Conservation (phyloP, 257 asterid species). For the Solanum piurae region DNA sequence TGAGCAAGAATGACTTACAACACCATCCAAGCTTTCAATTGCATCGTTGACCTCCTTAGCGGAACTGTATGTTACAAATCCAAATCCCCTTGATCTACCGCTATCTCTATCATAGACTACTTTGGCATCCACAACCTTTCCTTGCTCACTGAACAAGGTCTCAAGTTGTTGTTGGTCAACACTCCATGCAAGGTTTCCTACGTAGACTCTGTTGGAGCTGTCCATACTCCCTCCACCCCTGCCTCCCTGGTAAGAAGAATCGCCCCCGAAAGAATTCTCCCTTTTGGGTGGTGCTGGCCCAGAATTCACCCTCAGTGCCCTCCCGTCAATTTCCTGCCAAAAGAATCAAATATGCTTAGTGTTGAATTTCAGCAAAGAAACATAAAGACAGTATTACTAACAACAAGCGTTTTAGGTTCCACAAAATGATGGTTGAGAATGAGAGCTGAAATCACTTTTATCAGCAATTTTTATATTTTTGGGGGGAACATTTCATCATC, state of each 20-base stretch:
- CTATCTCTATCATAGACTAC: slow-evolving; percentile 82
- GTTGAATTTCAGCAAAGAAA: background rate
- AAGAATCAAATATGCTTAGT: background rate
- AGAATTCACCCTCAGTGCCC: slow-evolving; percentile 64
- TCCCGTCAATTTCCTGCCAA: slow-evolving; percentile 74
- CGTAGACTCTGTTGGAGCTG: slow-evolving; percentile 47
- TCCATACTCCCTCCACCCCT: slow-evolving; percentile 45
- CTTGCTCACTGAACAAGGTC: slow-evolving; percentile 64
- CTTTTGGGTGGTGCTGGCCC: slow-evolving; percentile 77
- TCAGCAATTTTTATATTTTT: background rate
- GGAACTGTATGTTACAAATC: slow-evolving; percentile 68
- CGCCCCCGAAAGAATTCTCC: slow-evolving; percentile 21
- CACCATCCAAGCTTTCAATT: slow-evolving; percentile 50
- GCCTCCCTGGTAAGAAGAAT: slow-evolving; percentile 32
- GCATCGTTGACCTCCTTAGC: slow-evolving; percentile 67
- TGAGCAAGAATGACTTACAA: slow-evolving; percentile 29
- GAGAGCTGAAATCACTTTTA: background rate
- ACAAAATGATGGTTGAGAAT: background rate
- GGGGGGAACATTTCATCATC: background rate
- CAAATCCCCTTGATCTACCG: slow-evolving; percentile 89
- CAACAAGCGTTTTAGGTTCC: background rate
- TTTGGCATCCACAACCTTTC: slow-evolving; percentile 71
- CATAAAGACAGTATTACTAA: background rate
- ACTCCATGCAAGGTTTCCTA: slow-evolving; percentile 87
- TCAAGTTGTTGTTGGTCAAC: slow-evolving; percentile 66